phyloP scores from a whole-genome alignment of 805 yeast genomes.

The Starmerella vitae region DNA sequence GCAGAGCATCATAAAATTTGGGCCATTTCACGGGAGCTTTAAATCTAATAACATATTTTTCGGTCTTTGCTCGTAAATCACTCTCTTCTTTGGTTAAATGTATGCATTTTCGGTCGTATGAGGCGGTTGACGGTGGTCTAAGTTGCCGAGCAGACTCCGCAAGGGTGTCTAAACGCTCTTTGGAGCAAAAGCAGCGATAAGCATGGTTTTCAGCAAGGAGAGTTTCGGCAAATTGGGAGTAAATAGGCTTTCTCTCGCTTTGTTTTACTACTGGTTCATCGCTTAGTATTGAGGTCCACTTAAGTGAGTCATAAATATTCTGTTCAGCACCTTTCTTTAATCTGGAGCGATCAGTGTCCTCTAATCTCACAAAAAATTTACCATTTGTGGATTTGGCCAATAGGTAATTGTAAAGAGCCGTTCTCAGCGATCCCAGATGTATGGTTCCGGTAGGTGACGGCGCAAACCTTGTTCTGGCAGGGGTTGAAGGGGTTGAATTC shows the following conservation, averaged over 20 bases:
- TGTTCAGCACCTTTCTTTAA: constrained; percentile 71
- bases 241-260: constrained; percentile 60
- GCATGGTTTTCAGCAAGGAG: constrained; percentile 58
- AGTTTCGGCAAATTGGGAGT: constrained; percentile 42
- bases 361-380: constrained; percentile 64
- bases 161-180: constrained; percentile 55
- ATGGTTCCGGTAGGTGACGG: constrained; percentile 95
- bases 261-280: constrained; percentile 85
- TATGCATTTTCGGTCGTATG: constrained; percentile 76
- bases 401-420: constrained; percentile 81
- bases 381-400: constrained; percentile 72
- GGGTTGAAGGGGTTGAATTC: constrained; percentile 21
- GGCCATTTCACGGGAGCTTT: constrained; percentile 64
- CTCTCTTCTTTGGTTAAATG: constrained; percentile 34
- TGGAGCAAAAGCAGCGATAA: constrained; percentile 75
- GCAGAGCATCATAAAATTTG: constrained; percentile 55
- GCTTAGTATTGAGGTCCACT: constrained; percentile 60
- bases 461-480: constrained; percentile 84
- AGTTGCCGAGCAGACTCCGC: constrained; percentile 60
- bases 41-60: constrained; percentile 50
- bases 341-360: constrained; percentile 83
- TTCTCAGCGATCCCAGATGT: constrained; percentile 87
- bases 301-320: constrained; percentile 57
- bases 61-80: constrained; percentile 22
- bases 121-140: constrained; percentile 80